Evolutionary conservation across 75 land plant species (phyloP).

Genomic region (Cryptomeria japonica): DNA sequence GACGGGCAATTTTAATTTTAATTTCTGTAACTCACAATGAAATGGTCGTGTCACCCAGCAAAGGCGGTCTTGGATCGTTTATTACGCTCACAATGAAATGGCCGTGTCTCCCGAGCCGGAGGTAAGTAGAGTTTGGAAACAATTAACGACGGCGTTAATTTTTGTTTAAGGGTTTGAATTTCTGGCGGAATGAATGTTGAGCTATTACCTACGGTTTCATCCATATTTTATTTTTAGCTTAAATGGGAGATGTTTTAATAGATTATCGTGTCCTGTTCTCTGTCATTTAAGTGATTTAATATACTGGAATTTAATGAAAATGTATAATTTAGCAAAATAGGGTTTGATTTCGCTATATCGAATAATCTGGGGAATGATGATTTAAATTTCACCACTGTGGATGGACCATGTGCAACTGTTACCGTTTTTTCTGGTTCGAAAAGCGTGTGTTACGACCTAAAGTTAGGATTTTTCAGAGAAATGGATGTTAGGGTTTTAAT

Average conservation of each 20-base stretch:
- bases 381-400: neutral
- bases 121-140: conserved; percentile 34
- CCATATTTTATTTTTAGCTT: neutral
- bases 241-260: too few relatives aligned
- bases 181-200: neutral
- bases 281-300: too few relatives aligned
- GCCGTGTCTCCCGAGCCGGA: conserved; percentile 77
- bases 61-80: conserved; percentile 57
- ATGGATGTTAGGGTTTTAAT: too few relatives aligned
- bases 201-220: neutral
- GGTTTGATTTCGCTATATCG: too few relatives aligned
- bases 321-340: too few relatives aligned
- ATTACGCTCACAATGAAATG: conserved; percentile 88
- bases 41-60: too few relatives aligned
- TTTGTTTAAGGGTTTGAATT: neutral
- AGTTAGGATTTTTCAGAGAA: too few relatives aligned
- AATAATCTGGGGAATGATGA: neutral
- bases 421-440: neutral
- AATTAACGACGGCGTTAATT: neutral
- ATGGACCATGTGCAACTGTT: neutral
- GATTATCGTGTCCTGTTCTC: neutral
- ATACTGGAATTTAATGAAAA: too few relatives aligned
- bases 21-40: too few relatives aligned
- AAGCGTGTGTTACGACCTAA: too few relatives aligned
- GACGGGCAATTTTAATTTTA: too few relatives aligned